Base-by-base conservation (phyloP, 305 asterid genomes). In the Fraxinus sp. region DNA sequence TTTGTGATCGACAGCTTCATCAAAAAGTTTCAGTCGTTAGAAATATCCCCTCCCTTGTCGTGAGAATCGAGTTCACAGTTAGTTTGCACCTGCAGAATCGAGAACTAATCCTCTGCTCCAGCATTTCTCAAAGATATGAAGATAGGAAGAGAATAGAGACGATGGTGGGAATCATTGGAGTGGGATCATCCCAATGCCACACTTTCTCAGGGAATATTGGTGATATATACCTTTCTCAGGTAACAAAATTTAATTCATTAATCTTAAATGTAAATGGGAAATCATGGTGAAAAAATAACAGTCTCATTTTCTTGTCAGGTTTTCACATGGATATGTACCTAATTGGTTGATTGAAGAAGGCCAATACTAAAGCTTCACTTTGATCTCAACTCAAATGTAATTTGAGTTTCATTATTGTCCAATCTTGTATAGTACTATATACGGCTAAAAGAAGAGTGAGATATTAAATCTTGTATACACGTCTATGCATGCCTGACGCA, bases 31-130 rank as follows among this genome's bases (percentile, higher is more conserved):
- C 5, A 46, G 18, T 13, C 0, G 18, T 11, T 46, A 13, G 57
- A 13, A 13, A 46, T 46, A 46, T 46, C 57, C n/a, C 57, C 18
- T 46, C 4, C 14, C 16, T 41, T 10, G 16, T 13, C 18, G n/a
- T 46, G 57, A 46, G 57, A 46, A 46, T 46, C 18, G 0, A 46
- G 57, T 46, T 13, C 13, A 46, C 18, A 0, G n/a, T 11, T 14
- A 46, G 57, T 46, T 46, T 28, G 35, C 37, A 11, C 4, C 37
- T 66, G 6, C 73, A 24, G 36, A 11, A 36, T 36, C 10, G 41
- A 36, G 64, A 77, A 26, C 62, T 84, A 28, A 8, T 71, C 44
- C 75, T 24, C 74, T 57, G 35, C 74, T 33, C 83, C 36, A n/a
- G 2, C 37, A 66, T 66, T 24, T 26, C 74, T 66, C 37, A 28